Evolutionary conservation across 2,329 filamentous ascomycete species (phyloP), one percentile per base, ranked within the genome.

Genomic region (Epichloe sp.): DNA sequence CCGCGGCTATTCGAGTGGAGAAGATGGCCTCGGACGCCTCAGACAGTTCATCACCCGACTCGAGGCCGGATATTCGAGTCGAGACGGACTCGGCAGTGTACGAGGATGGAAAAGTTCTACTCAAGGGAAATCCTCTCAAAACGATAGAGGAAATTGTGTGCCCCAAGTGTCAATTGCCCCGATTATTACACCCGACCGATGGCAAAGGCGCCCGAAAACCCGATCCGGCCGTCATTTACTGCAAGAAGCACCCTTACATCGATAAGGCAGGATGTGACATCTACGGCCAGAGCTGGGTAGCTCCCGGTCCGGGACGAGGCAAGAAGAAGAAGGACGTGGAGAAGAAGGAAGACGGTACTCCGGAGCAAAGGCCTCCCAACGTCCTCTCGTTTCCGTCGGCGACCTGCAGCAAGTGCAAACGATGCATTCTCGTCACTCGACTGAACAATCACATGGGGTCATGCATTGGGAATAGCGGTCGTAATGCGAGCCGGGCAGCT

Each of bases 251-350:
- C 54, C 85, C 86, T 0, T 90, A 85, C 71, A 85, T 88, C 54
- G 80, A 86, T 58, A 83, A 86, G 63, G 74, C 80, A 2, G 85
- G 85, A 54, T 85, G 82, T 68, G 86, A 91, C 65, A 87, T 90
- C 56, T 89, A 89, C 66, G 86, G 85, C 48, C 87, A 89, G 66
- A 86, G 84, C 31, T 90, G 86, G 77, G 82, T 86, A 14, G 82
- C 81, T 17, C 83, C 84, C 21, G 78, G 78, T 0, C 81, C 82
- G 21, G 81, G 81, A 14, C 77, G 84, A 54, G 85, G 85, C 54
- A 86, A 86, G 71, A 86, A 86, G 72, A 88, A 85, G 76, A 88
- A 86, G 74, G 85, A 83, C 64, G 81, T 82, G 71, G 79, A 82
- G 64, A 81, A 79, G 71, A 79, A 73, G 66, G 67, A 71, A 58